Evolutionary conservation across 768 basidiomycete species (phyloP).

Genomic region (Exidia glandulosa): DNA sequence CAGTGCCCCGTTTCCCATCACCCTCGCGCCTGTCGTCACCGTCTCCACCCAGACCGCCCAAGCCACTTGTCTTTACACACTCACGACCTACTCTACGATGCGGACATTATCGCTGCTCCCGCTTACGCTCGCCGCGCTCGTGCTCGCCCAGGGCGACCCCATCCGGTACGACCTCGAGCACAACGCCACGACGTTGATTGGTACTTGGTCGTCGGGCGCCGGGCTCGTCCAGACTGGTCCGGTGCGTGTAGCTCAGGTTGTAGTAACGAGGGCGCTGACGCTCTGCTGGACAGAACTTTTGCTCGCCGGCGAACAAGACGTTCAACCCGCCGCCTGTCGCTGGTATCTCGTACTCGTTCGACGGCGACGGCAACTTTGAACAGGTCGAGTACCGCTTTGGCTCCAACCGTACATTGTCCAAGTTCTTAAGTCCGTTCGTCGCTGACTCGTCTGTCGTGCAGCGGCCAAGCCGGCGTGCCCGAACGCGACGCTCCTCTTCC

Average conservation of each 20-base stretch:
- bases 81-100: too few species aligned
- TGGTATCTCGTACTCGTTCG: conserved; percentile 85
- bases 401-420: conserved; percentile 55
- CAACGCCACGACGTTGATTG: conserved; percentile 60
- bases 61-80: too few species aligned
- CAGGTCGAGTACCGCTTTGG: conserved; percentile 83
- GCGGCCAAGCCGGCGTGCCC: conserved; percentile 82
- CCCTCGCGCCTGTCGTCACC: too few species aligned
- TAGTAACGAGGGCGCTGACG: neutral
- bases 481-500: conserved; percentile 79
- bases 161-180: conserved; percentile 12
- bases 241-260: conserved; percentile 38
- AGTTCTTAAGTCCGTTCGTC: neutral
- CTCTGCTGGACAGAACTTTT: conserved; percentile 51
- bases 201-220: conserved; percentile 83
- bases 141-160: neutral
- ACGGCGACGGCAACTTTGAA: conserved; percentile 71
- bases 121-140: neutral
- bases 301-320: conserved; percentile 66
- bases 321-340: conserved; percentile 81
- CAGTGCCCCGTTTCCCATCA: too few species aligned
- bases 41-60: too few species aligned
- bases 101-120: too few species aligned
- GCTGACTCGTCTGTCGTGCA: conserved; percentile 16
- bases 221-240: conserved; percentile 67